Evolutionary conservation across 2,329 filamentous ascomycete species (phyloP).

Genomic region (Arachnopeziza araneosa): DNA sequence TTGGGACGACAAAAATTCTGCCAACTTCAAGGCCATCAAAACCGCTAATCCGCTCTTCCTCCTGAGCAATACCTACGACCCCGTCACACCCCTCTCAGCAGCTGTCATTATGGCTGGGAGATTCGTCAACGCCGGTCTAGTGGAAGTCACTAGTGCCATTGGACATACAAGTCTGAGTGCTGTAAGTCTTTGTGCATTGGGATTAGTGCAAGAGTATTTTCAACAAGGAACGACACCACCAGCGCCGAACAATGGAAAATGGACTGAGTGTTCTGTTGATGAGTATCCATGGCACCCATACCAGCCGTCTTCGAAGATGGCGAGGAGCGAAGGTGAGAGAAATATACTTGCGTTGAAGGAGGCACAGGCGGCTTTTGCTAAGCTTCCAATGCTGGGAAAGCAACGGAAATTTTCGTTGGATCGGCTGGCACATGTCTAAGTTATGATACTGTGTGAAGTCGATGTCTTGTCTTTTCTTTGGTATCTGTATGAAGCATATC

Average conservation of each 20-base stretch:
- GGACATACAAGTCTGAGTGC: conserved; percentile 25
- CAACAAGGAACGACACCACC: conserved; percentile 22
- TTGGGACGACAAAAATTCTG: conserved; percentile 26
- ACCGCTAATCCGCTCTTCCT: conserved; percentile 37
- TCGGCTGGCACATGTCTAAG: not conserved
- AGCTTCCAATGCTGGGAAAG: not conserved
- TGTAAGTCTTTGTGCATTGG: conserved; percentile 22
- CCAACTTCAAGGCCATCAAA: conserved; percentile 24
- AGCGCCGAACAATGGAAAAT: conserved; percentile 19
- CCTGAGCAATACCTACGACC: conserved; percentile 35
- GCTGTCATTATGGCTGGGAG: conserved; percentile 27
- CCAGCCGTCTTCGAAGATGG: not conserved
- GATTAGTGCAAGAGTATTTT: conserved; percentile 23
- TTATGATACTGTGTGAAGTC: not conserved
- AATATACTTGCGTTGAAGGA: not conserved
- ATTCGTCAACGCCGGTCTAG: conserved; percentile 24
- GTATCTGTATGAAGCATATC: not conserved
- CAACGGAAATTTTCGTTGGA: not conserved
- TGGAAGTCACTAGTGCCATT: conserved; percentile 23
- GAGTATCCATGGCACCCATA: conserved; percentile 24
- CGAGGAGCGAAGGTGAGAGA: not conserved
- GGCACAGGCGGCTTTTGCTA: not conserved
- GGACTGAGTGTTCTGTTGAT: conserved; percentile 25
- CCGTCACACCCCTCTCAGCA: conserved; percentile 32
- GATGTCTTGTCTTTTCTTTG: not conserved